These are phyloP conservation scores for Botrytis sinoallii DNA, from an alignment of 2,329 filamentous ascomycete species.

Conservation along the genomic window DNA sequence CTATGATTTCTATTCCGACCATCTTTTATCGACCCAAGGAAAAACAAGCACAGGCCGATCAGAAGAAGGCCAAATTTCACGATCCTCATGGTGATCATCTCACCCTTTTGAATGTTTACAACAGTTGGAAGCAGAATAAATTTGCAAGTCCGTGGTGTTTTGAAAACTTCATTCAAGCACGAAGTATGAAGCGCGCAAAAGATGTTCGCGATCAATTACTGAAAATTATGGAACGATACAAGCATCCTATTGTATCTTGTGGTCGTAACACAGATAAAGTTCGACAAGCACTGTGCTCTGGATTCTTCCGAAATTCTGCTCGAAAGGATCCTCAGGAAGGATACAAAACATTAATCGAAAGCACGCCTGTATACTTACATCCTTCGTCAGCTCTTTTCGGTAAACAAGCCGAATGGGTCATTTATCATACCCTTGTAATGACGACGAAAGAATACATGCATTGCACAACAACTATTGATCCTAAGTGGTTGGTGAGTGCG, in stretches of 20 bases:
- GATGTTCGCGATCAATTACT: slow-evolving; percentile 91
- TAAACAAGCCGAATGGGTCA: slow-evolving; percentile 93
- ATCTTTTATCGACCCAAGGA: slow-evolving; percentile 97
- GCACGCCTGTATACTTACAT: slow-evolving; percentile 92
- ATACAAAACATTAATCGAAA: slow-evolving; percentile 95
- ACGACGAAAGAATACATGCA: slow-evolving; percentile 99
- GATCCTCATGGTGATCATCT: slow-evolving; percentile 93
- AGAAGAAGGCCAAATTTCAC: slow-evolving; percentile 97
- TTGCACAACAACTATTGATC: slow-evolving; percentile 86
- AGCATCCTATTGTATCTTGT: slow-evolving; percentile 77
- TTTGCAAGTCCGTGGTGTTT: slow-evolving; percentile 90
- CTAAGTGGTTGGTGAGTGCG: slow-evolving; percentile 89
- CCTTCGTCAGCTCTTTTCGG: slow-evolving; percentile 89
- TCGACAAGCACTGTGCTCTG: slow-evolving; percentile 81
- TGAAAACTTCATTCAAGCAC: slow-evolving; percentile 95
- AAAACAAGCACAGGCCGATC: slow-evolving; percentile 92
- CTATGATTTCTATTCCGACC: slow-evolving; percentile 83
- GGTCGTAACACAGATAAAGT: slow-evolving; percentile 85
- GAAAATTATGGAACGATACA: slow-evolving; percentile 91
- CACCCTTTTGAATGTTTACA: slow-evolving; percentile 94
- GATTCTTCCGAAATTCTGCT: slow-evolving; percentile 93
- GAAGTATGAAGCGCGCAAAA: slow-evolving; percentile 82
- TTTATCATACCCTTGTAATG: slow-evolving; percentile 86
- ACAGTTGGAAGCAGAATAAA: slow-evolving; percentile 85
- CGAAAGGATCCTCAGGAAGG: slow-evolving; percentile 95